A percentile compares a stretch with the other conserved stretches of the same genome.
phyloP scores from a whole-genome alignment of 2,329 filamentous ascomycete species.

The Exophiala sideris region DNA sequence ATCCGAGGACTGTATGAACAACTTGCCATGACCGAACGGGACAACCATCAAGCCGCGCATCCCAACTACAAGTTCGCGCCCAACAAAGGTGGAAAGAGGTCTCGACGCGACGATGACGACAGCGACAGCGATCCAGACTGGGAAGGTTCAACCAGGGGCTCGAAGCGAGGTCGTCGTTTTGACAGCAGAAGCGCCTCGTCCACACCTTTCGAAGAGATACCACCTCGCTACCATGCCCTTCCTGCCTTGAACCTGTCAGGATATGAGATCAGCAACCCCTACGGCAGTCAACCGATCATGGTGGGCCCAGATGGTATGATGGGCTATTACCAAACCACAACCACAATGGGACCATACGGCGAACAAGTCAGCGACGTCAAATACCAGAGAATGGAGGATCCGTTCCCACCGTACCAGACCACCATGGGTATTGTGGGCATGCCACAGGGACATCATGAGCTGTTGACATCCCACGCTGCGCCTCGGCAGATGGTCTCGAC shows the following conservation, averaged over 20 bases:
- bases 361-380: slow-evolving; percentile 27
- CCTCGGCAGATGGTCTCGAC: slow-evolving; percentile 29
- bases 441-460: slow-evolving; percentile 43
- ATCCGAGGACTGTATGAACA: slow-evolving; percentile 73
- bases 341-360: slow-evolving; percentile 11
- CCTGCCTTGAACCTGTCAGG: slow-evolving; percentile 21
- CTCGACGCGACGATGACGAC: slow-evolving; percentile 37
- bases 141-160: slow-evolving; percentile 23
- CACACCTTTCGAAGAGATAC: slow-evolving; percentile 25
- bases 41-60: slow-evolving; percentile 80
- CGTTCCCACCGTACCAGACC: slow-evolving; percentile 18
- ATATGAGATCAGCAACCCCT: slow-evolving; percentile 26
- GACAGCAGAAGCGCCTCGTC: slow-evolving; percentile 25
- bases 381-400: slow-evolving; percentile 32
- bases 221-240: slow-evolving; percentile 13
- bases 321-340: slow-evolving; percentile 18
- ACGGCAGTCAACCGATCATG: slow-evolving; percentile 28
- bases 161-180: slow-evolving; percentile 25
- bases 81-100: slow-evolving; percentile 61
- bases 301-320: slow-evolving; percentile 17
- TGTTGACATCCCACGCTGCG: slow-evolving; percentile 36
- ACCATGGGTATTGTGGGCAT: slow-evolving; percentile 39
- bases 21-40: slow-evolving; percentile 74
- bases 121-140: slow-evolving; percentile 33
- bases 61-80: slow-evolving; percentile 94